phyloP scores from a whole-genome alignment of 768 basidiomycete genomes.

The Collybia sordida region DNA sequence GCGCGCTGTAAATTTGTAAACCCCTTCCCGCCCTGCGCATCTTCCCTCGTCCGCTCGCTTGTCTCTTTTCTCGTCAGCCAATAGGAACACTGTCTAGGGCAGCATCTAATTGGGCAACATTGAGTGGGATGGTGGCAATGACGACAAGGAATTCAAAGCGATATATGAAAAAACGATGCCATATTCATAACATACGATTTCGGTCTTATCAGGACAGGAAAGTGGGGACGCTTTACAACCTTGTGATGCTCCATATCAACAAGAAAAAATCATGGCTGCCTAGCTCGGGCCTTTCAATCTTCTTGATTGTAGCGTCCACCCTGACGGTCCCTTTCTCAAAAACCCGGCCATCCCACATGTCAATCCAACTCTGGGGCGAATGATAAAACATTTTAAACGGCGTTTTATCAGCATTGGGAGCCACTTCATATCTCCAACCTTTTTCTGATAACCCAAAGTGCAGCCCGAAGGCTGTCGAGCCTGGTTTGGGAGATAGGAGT shows the following conservation, averaged over 20 bases:
- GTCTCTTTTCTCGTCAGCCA: no score
- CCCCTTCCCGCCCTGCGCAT: no score
- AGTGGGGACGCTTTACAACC: background rate
- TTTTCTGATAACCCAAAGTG: conserved; percentile 33
- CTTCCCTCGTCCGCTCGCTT: no score
- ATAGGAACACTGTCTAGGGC: no score
- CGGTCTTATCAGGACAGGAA: no score
- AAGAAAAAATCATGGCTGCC: background rate
- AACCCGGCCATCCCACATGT: conserved; percentile 33
- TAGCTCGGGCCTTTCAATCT: conserved; percentile 11
- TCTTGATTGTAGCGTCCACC: conserved; percentile 23
- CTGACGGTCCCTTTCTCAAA: conserved; percentile 31
- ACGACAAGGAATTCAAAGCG: no score
- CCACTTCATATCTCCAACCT: conserved; percentile 15
- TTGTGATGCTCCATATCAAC: background rate
- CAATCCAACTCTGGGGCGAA: conserved; percentile 33
- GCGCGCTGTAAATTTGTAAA: no score
- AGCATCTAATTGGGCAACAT: no score
- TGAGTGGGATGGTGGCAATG: no score
- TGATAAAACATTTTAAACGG: conserved; percentile 29
- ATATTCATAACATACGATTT: no score
- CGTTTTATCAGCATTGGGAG: no score
- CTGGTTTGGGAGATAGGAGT: conserved; percentile 39
- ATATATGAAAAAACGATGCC: no score
- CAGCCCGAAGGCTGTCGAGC: conserved; percentile 45